Evolutionary conservation across 305 asterid species (phyloP).

Genomic region (Fraxinus albicans): DNA sequence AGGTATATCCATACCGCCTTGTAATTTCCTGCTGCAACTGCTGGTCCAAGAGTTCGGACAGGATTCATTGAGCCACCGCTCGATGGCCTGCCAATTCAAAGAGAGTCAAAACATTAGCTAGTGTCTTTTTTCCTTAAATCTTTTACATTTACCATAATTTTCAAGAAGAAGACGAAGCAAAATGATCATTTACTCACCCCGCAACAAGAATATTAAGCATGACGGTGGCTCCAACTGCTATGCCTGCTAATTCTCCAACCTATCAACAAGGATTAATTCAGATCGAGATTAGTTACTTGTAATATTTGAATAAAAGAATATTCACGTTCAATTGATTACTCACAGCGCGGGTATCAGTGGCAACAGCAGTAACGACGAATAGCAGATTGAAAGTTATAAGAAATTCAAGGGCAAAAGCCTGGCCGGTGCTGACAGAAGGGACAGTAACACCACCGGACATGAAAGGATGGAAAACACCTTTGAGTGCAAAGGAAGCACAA

Average conservation of each 20-base stretch:
- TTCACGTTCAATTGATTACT: constrained; percentile 7
- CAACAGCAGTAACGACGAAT: constrained; percentile 88
- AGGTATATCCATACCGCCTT: background rate
- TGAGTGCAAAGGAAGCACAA: constrained; percentile 86
- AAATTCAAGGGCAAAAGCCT: constrained; percentile 92
- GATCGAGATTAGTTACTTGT: no score
- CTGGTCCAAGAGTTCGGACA: background rate
- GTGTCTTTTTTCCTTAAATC: background rate
- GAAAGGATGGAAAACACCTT: constrained; percentile 74
- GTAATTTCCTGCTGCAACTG: background rate
- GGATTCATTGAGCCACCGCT: background rate
- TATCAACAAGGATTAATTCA: constrained; percentile 12
- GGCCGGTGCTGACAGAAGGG: constrained; percentile 71
- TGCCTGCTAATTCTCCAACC: constrained; percentile 92
- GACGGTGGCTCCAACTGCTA: constrained; percentile 91
- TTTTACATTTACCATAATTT: background rate
- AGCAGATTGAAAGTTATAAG: constrained; percentile 78
- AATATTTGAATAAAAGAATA: background rate
- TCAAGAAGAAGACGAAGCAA: background rate
- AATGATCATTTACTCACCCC: constrained; percentile 45
- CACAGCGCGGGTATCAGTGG: constrained; percentile 88
- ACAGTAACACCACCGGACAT: constrained; percentile 79
- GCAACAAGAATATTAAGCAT: constrained; percentile 88
- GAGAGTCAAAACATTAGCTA: background rate
- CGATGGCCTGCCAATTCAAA: background rate